A percentile compares a stretch with the other conserved stretches of the same genome.
phyloP scores from a whole-genome alignment of 495 filamentous ascomycete species.

The Aspergillus affinis region DNA sequence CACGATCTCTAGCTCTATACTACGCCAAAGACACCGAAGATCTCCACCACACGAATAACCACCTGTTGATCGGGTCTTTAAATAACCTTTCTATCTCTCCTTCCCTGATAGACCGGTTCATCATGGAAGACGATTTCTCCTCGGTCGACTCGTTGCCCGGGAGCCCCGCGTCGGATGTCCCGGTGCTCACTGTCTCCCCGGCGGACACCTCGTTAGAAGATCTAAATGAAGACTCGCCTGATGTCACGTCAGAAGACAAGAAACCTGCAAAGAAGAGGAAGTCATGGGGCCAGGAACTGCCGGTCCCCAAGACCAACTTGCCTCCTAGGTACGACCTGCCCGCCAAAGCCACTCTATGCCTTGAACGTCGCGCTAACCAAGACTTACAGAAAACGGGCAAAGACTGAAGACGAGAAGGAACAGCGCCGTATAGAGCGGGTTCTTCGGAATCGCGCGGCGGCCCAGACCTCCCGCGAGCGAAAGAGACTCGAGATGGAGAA shows the following conservation, averaged over 20 bases:
- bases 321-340: slow-evolving; percentile 75
- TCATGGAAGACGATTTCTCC: slow-evolving; percentile 40
- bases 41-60: background rate
- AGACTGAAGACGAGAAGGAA: slow-evolving; percentile 98
- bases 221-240: slow-evolving; percentile 29
- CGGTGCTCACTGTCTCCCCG: slow-evolving; percentile 49
- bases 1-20: background rate
- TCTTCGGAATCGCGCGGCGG: slow-evolving; percentile 90
- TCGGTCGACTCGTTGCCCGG: slow-evolving; percentile 35
- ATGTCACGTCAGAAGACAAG: slow-evolving; percentile 55
- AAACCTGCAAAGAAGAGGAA: slow-evolving; percentile 94
- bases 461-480: slow-evolving; percentile 92
- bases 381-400: slow-evolving; percentile 80
- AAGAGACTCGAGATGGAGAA: slow-evolving; percentile 93
- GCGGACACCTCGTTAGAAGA: slow-evolving; percentile 46
- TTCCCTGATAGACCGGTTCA: slow-evolving; percentile 9
- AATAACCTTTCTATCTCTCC: slow-evolving; percentile 14
- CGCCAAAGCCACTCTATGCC: background rate
- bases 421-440: slow-evolving; percentile 97
- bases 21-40: background rate
- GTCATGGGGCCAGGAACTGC: slow-evolving; percentile 97
- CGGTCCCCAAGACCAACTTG: slow-evolving; percentile 93
- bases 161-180: slow-evolving; percentile 35
- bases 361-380: background rate
- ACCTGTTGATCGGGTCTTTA: slow-evolving; percentile 3